Conservation (phyloP, 257 asterid genomes). For the Primulina eburnea region DNA sequence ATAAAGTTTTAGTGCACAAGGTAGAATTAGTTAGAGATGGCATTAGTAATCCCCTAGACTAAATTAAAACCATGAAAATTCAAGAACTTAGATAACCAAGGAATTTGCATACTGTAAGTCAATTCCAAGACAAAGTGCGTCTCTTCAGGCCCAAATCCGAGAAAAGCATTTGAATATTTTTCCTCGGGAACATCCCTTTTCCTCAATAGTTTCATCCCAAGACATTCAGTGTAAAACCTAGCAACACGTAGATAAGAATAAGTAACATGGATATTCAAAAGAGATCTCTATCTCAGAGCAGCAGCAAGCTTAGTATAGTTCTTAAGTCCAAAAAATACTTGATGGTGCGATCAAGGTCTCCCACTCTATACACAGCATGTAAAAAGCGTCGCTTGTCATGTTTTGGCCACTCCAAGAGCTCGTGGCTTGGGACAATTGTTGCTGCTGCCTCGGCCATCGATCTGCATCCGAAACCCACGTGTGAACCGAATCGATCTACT, state of each 20-base stretch:
- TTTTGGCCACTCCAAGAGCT: conserved; percentile 88
- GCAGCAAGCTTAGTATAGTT: neutral
- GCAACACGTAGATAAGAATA: conserved; percentile 14
- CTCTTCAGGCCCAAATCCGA: conserved; percentile 97
- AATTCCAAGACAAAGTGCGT: conserved; percentile 86
- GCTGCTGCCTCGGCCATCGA: conserved; percentile 69
- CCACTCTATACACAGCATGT: conserved; percentile 95
- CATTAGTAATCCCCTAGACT: neutral
- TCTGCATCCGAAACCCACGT: conserved; percentile 25
- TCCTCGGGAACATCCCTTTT: conserved; percentile 89
- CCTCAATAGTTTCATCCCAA: conserved; percentile 94
- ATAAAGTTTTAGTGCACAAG: too few relatives aligned
- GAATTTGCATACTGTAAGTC: conserved; percentile 72
- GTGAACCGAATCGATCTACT: neutral
- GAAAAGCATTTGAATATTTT: conserved; percentile 92
- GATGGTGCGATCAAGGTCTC: conserved; percentile 94
- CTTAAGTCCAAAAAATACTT: conserved; percentile 45
- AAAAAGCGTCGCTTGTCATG: conserved; percentile 77
- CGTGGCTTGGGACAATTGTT: conserved; percentile 51
- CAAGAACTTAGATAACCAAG: neutral
- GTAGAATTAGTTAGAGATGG: too few relatives aligned
- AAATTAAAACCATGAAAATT: conserved; percentile 6
- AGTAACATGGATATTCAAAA: conserved; percentile 12
- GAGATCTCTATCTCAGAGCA: conserved; percentile 15
- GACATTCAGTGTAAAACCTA: conserved; percentile 90